Evolutionary conservation across 768 basidiomycete species (phyloP).

Genomic region (Lepiota venenata): DNA sequence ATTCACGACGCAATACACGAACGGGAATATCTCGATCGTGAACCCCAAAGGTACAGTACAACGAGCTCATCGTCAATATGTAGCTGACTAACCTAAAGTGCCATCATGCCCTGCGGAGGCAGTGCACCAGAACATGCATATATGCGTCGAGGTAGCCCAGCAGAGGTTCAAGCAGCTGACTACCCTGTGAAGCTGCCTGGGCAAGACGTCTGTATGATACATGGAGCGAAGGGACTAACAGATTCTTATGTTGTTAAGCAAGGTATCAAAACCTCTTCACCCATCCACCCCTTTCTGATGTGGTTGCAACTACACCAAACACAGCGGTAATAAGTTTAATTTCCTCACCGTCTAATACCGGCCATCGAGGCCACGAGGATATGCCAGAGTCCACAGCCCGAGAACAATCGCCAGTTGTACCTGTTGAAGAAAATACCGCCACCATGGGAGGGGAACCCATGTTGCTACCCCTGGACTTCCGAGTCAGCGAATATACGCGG

Average conservation of each 20-base stretch:
- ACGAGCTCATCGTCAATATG: not conserved
- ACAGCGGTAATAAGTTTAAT: not conserved
- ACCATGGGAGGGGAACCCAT: no score
- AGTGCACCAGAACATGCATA: not conserved
- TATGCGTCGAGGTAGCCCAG: not conserved
- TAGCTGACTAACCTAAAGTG: not conserved
- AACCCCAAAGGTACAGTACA: not conserved
- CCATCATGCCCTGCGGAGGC: not conserved
- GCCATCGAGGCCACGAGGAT: not conserved
- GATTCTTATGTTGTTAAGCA: not conserved
- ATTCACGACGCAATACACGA: not conserved
- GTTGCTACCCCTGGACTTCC: no score
- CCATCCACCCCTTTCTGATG: not conserved
- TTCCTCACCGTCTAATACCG: not conserved
- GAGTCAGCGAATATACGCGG: no score
- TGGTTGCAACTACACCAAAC: not conserved
- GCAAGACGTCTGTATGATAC: not conserved
- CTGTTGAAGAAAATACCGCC: no score
- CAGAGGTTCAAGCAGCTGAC: not conserved
- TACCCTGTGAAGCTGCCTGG: no score
- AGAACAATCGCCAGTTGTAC: not conserved
- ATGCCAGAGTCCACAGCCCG: not conserved
- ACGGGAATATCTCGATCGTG: not conserved
- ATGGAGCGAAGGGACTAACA: not conserved
- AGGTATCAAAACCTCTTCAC: not conserved